Evolutionary conservation across 805 yeast genomes (phyloP).

Genomic region (Yamadazyma sp.): DNA sequence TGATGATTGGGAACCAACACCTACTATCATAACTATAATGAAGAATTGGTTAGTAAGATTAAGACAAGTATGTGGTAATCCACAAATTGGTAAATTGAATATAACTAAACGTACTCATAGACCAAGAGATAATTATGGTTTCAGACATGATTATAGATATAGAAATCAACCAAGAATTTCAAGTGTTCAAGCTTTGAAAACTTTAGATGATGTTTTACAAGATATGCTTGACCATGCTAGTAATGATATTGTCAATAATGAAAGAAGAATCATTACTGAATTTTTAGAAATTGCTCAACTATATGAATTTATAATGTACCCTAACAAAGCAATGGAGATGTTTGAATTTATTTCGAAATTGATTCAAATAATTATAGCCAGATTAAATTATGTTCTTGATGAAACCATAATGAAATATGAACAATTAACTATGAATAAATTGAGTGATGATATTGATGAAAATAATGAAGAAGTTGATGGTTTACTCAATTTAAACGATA

Average conservation of each 20-base stretch:
- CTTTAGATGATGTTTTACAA: slow-evolving; percentile 63
- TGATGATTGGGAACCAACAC: slow-evolving; percentile 48
- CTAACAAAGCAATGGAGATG: slow-evolving; percentile 46
- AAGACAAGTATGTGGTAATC: slow-evolving; percentile 83
- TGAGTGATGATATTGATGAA: slow-evolving; percentile 18
- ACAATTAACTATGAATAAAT: slow-evolving; percentile 17
- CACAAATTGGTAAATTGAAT: slow-evolving; percentile 44
- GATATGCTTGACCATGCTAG: slow-evolving; percentile 59
- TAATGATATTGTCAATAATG: slow-evolving; percentile 45
- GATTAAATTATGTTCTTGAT: slow-evolving; percentile 19
- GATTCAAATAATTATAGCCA: slow-evolving; percentile 21
- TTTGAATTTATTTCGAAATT: slow-evolving; percentile 25
- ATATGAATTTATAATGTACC: slow-evolving; percentile 53
- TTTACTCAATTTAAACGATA: slow-evolving; percentile 1
- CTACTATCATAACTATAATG: slow-evolving; percentile 44
- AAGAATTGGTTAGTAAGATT: slow-evolving; percentile 66
- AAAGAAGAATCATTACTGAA: slow-evolving; percentile 45
- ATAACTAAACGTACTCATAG: slow-evolving; percentile 22
- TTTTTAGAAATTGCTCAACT: slow-evolving; percentile 66
- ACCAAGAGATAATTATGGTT: slow-evolving; percentile 12
- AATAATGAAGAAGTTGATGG: slow-evolving; percentile 6
- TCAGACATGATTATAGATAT: slow-evolving; percentile 1
- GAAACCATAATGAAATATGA: slow-evolving; percentile 15
- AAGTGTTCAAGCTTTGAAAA: slow-evolving; percentile 31
- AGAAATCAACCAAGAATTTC: slow-evolving; percentile 13